These are phyloP conservation scores for Cronartium ribicola DNA, from an alignment of 1,284 basidiomycete species.

Conservation along the genomic window DNA sequence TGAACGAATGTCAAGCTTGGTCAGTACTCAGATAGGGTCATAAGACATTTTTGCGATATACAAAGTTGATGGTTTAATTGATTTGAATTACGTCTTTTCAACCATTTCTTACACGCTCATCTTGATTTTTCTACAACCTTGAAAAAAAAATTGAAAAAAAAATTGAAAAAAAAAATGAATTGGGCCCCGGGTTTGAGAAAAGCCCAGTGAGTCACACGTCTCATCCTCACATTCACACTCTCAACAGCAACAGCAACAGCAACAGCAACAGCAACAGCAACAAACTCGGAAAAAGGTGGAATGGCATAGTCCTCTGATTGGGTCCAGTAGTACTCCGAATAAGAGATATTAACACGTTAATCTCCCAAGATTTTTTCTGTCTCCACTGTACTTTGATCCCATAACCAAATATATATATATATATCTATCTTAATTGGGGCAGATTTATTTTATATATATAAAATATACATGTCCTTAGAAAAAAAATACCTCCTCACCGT, in stretches of 20 bases:
- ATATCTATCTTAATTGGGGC: too few relatives aligned
- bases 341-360: not conserved
- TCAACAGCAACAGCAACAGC: not conserved
- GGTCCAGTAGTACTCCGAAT: not conserved
- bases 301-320: not conserved
- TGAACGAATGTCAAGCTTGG: not conserved
- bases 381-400: too few relatives aligned
- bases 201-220: conserved; percentile 1
- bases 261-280: not conserved
- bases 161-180: too few relatives aligned
- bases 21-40: not conserved
- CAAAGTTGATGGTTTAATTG: not conserved
- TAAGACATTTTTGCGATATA: not conserved
- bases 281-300: not conserved
- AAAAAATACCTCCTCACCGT: too few relatives aligned
- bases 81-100: not conserved
- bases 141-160: not conserved
- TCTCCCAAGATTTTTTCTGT: too few relatives aligned
- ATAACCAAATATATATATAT: too few relatives aligned
- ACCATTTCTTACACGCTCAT: not conserved
- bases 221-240: not conserved
- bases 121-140: not conserved
- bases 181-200: not conserved
- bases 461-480: too few relatives aligned
- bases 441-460: too few relatives aligned